Percentiles rank a stretch among this genome's conserved stretches.
Conservation (phyloP, 768 basidiomycete species). For the Lepiota venenata region DNA sequence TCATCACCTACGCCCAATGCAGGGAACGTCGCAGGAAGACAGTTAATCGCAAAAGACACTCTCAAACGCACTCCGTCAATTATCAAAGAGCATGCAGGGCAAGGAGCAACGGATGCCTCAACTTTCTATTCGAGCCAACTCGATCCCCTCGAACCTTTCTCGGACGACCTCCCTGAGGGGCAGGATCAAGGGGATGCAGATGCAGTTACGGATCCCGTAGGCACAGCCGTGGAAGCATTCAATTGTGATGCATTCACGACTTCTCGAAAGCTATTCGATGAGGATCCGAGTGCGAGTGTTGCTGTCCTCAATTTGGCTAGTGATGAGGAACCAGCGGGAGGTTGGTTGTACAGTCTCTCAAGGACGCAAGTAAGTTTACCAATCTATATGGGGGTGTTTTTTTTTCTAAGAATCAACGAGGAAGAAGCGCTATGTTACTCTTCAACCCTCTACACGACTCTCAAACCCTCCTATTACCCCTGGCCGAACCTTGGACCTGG, state of each 20-base stretch:
- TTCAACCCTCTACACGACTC: slow-evolving; percentile 40
- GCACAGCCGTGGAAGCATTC: slow-evolving; percentile 16
- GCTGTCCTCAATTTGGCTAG: slow-evolving; percentile 39
- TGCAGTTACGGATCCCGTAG: too few species aligned
- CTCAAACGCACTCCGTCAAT: too few species aligned
- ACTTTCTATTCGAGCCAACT: too few species aligned
- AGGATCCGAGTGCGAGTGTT: slow-evolving; percentile 23
- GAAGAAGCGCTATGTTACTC: slow-evolving; percentile 49
- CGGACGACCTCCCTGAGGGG: slow-evolving; percentile 11
- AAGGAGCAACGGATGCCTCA: too few species aligned
- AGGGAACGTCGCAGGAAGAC: too few species aligned
- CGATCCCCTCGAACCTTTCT: slow-evolving; percentile 18
- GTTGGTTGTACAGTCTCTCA: slow-evolving; percentile 25
- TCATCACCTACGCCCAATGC: too few species aligned
- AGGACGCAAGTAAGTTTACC: slow-evolving; percentile 28
- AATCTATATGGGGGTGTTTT: background rate
- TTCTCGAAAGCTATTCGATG: slow-evolving; percentile 28
- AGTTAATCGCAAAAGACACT: too few species aligned
- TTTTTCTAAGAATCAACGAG: slow-evolving; percentile 15
- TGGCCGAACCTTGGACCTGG: slow-evolving; percentile 43
- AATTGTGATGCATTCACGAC: slow-evolving; percentile 35
- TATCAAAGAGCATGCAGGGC: too few species aligned
- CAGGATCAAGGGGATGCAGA: background rate
- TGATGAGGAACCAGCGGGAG: slow-evolving; percentile 28
- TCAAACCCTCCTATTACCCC: slow-evolving; percentile 38